Evolutionary conservation across 768 basidiomycete species (phyloP).

Genomic region (Termitomyces sp.): DNA sequence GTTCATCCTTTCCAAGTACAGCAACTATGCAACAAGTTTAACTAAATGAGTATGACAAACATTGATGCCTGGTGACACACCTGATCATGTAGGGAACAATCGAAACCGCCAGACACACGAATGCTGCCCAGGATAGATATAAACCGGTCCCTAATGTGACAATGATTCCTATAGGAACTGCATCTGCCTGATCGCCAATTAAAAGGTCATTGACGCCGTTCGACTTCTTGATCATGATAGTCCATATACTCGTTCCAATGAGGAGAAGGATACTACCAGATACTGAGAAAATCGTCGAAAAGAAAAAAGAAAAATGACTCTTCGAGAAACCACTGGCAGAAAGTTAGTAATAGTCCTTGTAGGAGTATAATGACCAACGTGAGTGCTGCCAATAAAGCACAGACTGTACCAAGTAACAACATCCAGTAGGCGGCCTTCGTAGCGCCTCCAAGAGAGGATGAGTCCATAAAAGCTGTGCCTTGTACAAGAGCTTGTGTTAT

Average conservation of each 20-base stretch:
- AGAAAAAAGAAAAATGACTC: constrained; percentile 58
- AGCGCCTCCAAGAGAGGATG: constrained; percentile 54
- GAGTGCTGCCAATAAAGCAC: constrained; percentile 57
- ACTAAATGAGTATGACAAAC: not conserved
- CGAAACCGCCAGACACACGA: constrained; percentile 59
- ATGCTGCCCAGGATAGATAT: constrained; percentile 70
- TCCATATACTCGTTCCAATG: constrained; percentile 74
- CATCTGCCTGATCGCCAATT: constrained; percentile 28
- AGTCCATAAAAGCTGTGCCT: constrained; percentile 51
- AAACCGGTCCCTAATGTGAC: constrained; percentile 59
- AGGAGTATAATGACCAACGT: constrained; percentile 40
- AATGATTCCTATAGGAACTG: constrained; percentile 52
- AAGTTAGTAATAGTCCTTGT: constrained; percentile 7
- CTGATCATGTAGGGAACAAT: constrained; percentile 74
- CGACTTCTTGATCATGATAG: constrained; percentile 61
- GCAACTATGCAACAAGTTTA: constrained; percentile 43
- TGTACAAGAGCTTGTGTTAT: constrained; percentile 49
- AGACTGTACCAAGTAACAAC: constrained; percentile 66
- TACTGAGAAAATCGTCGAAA: constrained; percentile 59
- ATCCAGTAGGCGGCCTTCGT: constrained; percentile 73
- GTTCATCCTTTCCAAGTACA: constrained; percentile 72
- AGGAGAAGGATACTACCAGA: constrained; percentile 58
- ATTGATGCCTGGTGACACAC: constrained; percentile 31
- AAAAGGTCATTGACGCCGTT: constrained; percentile 51
- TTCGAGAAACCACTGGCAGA: constrained; percentile 57